phyloP scores from a whole-genome alignment of 371 early-diverging fungal species.

The Thermomucor indicae-seudaticae region DNA sequence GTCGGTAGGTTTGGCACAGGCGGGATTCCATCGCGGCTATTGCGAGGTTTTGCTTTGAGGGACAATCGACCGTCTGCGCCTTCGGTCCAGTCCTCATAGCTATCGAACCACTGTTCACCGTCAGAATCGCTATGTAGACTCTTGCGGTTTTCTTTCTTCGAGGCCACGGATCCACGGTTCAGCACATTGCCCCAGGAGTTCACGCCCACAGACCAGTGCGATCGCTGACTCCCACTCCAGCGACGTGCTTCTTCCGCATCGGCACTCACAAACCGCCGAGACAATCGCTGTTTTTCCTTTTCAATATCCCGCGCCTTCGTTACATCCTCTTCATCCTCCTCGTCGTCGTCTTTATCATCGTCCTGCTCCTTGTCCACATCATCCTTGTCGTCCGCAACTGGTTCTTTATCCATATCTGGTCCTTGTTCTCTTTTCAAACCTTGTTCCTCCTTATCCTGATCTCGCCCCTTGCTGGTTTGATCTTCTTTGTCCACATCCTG shows the following conservation, averaged over 20 bases:
- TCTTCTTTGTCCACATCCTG: too few relatives aligned
- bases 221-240: conserved; percentile 28
- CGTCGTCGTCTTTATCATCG: not conserved
- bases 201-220: conserved; percentile 29
- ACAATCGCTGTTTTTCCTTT: too few relatives aligned
- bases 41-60: not conserved
- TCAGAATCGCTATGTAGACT: conserved; percentile 2
- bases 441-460: too few relatives aligned
- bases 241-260: conserved; percentile 15
- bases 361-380: not conserved
- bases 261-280: too few relatives aligned
- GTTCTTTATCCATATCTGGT: not conserved
- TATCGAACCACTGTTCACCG: conserved; percentile 5
- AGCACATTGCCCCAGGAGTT: conserved; percentile 16
- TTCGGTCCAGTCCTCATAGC: conserved; percentile 6
- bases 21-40: not conserved
- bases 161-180: too few relatives aligned
- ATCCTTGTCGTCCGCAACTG: not conserved
- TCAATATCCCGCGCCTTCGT: too few relatives aligned
- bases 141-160: not conserved
- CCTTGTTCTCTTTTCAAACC: not conserved
- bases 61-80: not conserved
- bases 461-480: too few relatives aligned
- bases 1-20: too few relatives aligned
- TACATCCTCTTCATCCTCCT: not conserved